Conservation (phyloP, 352 stramenopile genomes). For the Globisporangium emineosum region DNA sequence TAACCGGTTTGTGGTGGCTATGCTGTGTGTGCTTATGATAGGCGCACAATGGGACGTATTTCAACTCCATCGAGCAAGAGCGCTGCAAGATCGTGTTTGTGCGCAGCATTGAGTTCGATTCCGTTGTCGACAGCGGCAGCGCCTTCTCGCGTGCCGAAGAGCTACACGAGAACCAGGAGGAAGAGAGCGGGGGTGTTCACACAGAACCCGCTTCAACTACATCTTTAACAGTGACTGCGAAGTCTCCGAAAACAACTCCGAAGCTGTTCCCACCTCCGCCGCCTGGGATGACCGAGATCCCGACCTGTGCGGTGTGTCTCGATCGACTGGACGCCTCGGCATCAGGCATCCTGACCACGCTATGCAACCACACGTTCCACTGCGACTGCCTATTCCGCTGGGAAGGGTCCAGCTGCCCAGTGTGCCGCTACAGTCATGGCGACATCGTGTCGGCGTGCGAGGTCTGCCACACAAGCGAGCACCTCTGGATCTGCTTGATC, state of each 20-base stretch:
- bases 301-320: conserved; percentile 91
- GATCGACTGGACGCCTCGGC: conserved; percentile 84
- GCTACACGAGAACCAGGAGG: conserved; percentile 15
- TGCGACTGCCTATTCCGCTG: conserved; percentile 94
- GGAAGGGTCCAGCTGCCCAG: conserved; percentile 94
- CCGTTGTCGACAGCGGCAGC: conserved; percentile 23
- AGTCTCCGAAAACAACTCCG: conserved; percentile 17
- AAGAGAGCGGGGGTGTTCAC: conserved; percentile 4
- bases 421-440: conserved; percentile 96
- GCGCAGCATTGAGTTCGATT: conserved; percentile 83
- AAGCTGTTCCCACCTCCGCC: conserved; percentile 63
- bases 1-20: background rate
- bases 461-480: conserved; percentile 91
- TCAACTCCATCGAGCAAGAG: conserved; percentile 91
- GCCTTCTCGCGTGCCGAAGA: conserved; percentile 22
- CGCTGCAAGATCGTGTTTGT: conserved; percentile 91
- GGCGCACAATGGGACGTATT: conserved; percentile 88
- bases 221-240: background rate
- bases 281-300: conserved; percentile 82
- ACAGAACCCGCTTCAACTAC: conserved; percentile 6
- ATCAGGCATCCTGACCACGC: conserved; percentile 93
- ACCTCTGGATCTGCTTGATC: conserved; percentile 97
- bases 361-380: conserved; percentile 99
- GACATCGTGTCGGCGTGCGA: conserved; percentile 92
- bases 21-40: conserved; percentile 17